These are phyloP conservation scores for Calvatia gigantea DNA, from an alignment of 768 basidiomycete species.

Conservation along the genomic window DNA sequence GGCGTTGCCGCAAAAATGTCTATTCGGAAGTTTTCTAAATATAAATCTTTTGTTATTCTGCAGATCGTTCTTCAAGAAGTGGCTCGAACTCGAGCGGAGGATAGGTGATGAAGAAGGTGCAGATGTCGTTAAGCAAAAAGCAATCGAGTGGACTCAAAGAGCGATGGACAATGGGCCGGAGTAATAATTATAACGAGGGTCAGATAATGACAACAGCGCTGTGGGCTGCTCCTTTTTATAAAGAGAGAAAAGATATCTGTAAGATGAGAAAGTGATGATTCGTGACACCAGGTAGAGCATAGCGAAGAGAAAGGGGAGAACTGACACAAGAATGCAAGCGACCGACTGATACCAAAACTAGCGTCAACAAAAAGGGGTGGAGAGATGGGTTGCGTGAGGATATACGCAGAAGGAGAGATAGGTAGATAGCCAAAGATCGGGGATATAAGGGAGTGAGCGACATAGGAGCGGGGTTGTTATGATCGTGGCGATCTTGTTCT, in stretches of 20 bases:
- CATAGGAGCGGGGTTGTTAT: constrained; percentile 30
- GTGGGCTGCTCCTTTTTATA: constrained; percentile 5
- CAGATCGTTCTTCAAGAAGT: constrained; percentile 97
- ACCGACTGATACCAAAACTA: constrained; percentile 37
- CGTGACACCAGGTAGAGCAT: constrained; percentile 23
- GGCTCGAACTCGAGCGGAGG: constrained; percentile 83
- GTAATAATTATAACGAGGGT: constrained; percentile 3
- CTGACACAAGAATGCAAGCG: constrained; percentile 45
- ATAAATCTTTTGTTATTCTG: constrained; percentile 13
- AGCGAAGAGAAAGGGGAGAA: constrained; percentile 28
- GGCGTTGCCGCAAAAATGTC: constrained; percentile 25
- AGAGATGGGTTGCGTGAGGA: constrained; percentile 38
- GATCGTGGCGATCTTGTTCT: constrained; percentile 58
- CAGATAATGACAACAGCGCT: constrained; percentile 9
- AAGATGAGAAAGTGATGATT: constrained; percentile 23
- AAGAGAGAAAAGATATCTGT: constrained; percentile 30
- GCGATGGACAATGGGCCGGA: constrained; percentile 34
- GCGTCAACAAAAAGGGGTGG: constrained; percentile 16
- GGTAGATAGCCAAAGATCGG: constrained; percentile 28
- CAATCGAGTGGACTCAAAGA: constrained; percentile 85
- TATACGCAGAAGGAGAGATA: constrained; percentile 40
- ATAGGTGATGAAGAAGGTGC: constrained; percentile 87
- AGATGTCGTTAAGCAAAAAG: constrained; percentile 78
- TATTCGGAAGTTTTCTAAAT: constrained; percentile 5
- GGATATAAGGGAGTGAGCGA: constrained; percentile 17